Percentiles rank a stretch among this genome's conserved stretches.
Evolutionary conservation across 805 yeast genomes (phyloP).

Genomic region (Sungouiozyma ichnusensis): DNA sequence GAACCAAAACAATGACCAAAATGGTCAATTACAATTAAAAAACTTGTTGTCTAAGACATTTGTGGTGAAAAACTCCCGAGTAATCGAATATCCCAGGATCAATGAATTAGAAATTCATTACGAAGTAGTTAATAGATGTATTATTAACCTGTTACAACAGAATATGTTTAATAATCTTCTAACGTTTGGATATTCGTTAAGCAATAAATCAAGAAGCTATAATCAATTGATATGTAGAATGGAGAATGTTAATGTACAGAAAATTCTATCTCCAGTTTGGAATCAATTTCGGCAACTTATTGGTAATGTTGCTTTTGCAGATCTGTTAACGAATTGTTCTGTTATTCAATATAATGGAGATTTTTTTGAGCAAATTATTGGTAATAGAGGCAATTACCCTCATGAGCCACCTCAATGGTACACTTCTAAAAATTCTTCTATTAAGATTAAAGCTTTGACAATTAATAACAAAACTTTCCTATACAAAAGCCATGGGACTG

Average conservation of each 20-base stretch:
- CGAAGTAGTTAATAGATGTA: constrained; percentile 34
- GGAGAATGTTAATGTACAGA: constrained; percentile 31
- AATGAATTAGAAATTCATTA: constrained; percentile 9
- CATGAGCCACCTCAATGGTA: constrained; percentile 12
- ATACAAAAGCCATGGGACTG: constrained; percentile 2
- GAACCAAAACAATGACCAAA: background rate
- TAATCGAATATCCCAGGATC: constrained; percentile 1
- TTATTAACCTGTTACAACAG: constrained; percentile 23
- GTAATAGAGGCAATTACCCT: constrained; percentile 14
- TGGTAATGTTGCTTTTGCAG: constrained; percentile 33
- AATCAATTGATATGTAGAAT: constrained; percentile 25
- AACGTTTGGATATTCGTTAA: constrained; percentile 35
- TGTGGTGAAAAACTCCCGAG: background rate
- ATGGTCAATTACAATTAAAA: background rate
- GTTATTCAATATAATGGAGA: constrained; percentile 19
- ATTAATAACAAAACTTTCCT: constrained; percentile 1
- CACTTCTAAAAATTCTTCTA: background rate
- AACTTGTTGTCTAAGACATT: background rate
- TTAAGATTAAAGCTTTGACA: background rate
- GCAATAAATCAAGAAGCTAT: constrained; percentile 19
- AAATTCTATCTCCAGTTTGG: constrained; percentile 38
- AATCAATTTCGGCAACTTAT: constrained; percentile 29
- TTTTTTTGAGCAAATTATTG: constrained; percentile 14
- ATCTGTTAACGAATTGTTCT: constrained; percentile 30
- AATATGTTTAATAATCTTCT: constrained; percentile 31